Evolutionary conservation across 208 protist genomes (phyloP).

Genomic region (Acanthamoeba castellanii): DNA sequence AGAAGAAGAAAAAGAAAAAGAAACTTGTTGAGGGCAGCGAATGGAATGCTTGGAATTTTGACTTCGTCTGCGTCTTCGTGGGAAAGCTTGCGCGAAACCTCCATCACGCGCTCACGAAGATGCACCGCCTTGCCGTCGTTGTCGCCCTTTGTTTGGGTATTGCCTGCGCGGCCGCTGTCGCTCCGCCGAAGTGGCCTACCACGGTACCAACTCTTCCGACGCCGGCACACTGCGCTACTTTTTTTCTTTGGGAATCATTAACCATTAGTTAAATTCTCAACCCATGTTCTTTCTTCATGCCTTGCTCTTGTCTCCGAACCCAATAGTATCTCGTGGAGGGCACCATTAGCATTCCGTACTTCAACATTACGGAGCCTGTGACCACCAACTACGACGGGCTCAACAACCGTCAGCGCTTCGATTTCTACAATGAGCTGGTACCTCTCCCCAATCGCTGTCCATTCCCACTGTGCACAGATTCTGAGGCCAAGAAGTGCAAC

Average conservation of each 20-base stretch:
- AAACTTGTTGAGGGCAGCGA: too few relatives aligned
- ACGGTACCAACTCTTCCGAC: background rate
- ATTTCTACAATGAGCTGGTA: constrained; percentile 60
- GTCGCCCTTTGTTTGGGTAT: background rate
- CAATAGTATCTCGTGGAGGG: constrained; percentile 39
- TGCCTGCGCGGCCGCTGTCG: background rate
- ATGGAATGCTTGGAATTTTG: too few relatives aligned
- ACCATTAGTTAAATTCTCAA: background rate
- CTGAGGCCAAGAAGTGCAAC: too few relatives aligned
- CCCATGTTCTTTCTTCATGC: background rate
- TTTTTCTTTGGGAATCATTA: too few relatives aligned
- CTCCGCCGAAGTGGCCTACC: background rate
- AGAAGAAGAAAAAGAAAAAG: too few relatives aligned
- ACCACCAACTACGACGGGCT: constrained; percentile 21
- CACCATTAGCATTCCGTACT: constrained; percentile 52
- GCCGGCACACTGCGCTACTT: background rate
- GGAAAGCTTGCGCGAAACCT: background rate
- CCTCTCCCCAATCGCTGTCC: background rate
- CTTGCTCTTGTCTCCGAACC: background rate
- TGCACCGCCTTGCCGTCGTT: background rate
- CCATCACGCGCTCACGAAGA: background rate
- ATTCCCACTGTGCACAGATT: too few relatives aligned
- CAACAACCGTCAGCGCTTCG: constrained; percentile 47
- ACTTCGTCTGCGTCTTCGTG: too few relatives aligned
- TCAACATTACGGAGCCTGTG: constrained; percentile 31